Evolutionary conservation across 306 rosid genomes (phyloP), one percentile per base, ranked within the genome.

Genomic region (Lablab purpureus): DNA sequence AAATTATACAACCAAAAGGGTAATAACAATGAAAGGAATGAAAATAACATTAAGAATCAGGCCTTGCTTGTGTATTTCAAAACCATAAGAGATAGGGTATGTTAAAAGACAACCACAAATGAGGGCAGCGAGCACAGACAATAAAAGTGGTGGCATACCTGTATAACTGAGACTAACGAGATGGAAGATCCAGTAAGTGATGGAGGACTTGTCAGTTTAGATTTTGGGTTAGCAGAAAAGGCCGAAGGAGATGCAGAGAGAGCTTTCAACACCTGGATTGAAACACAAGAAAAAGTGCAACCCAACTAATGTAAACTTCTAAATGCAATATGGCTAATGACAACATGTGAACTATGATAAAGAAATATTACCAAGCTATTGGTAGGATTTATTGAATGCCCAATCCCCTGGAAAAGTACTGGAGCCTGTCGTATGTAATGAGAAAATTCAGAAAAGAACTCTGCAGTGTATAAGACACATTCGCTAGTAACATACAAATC

Each of bases 201-300:
- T 64, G 98, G 99, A 85, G 99, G 98, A 84, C 83, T 87, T 62
- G 92, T 83, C 80, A 91, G 73, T 88, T 90, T 95, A 75, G 97
- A 87, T 59, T 88, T 95, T 52, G 97, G 96, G 71, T 90, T 89
- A 46, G 99, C 94, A 81, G 96, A 92, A 89, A 90, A 95, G 18
- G 98, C 96, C 28, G 98, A 89, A 67, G 94, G 91, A 74, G 98
- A 95, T 63, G 94, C 94, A 1, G 98, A 91, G 71, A 95, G 97
- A 85, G 87, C 94, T 80, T 95, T 93, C 87, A 91, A 83, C 84
- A 91, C 99, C 99, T 95, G 82, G 40, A 79, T 67, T 47, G 70
- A 71, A 36, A 75, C 58, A 76, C 25, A 69, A 71, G 64, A 41
- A 60, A 70, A 43, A 21, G 12, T 17, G 71, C 46, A 80, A 78